These are phyloP conservation scores for Neocucurbitaria cava DNA, from an alignment of 2,329 filamentous ascomycete species.

Conservation along the genomic window DNA sequence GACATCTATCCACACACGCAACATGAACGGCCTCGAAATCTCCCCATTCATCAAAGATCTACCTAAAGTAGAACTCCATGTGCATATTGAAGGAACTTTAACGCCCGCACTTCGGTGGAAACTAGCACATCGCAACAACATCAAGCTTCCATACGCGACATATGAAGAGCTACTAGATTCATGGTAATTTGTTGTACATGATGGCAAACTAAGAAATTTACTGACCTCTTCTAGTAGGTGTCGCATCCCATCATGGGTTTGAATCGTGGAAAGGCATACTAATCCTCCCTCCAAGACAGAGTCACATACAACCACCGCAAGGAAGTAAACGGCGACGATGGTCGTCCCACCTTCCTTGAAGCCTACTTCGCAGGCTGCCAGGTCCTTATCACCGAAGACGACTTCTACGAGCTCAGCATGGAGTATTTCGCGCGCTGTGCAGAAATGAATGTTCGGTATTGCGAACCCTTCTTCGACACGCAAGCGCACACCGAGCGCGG, in stretches of 20 bases:
- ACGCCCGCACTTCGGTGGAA: constrained; percentile 52
- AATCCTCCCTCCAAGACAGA: constrained; percentile 5
- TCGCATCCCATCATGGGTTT: not conserved
- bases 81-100: constrained; percentile 58
- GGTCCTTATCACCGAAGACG: constrained; percentile 43
- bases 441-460: constrained; percentile 51
- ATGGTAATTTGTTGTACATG: constrained; percentile 3
- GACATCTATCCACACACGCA: not conserved
- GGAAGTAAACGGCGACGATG: constrained; percentile 22
- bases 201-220: not conserved
- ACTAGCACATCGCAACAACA: constrained; percentile 49
- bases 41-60: constrained; percentile 12
- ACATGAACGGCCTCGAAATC: constrained; percentile 12
- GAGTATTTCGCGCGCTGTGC: constrained; percentile 44
- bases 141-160: constrained; percentile 10
- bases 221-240: not conserved
- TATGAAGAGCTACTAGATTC: constrained; percentile 11
- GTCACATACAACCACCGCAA: constrained; percentile 21
- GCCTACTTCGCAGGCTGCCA: constrained; percentile 34
- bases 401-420: constrained; percentile 53
- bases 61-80: constrained; percentile 57
- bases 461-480: constrained; percentile 79
- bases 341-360: constrained; percentile 37
- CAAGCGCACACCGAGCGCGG: constrained; percentile 72
- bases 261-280: not conserved